Base-by-base conservation (phyloP, 164 flowering plant species). In the Vitis vinifera region DNA sequence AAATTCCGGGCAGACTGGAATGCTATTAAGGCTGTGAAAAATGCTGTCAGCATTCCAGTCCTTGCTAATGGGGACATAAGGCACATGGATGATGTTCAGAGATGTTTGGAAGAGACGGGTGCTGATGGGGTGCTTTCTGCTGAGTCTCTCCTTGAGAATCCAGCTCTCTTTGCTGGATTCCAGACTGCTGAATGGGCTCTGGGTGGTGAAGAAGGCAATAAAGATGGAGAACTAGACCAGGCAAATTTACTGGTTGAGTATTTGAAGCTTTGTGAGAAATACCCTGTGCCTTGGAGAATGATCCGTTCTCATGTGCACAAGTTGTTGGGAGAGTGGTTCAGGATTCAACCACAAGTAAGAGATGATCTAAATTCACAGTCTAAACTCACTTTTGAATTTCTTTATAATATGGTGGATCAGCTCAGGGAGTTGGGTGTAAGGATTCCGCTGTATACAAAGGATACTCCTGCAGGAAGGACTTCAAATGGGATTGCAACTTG, bases 231-330 rank as follows among this genome's bases (percentile, higher is more conserved):
- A 16, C 58, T 93, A 47, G 93, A 96, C 73, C 97, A 90, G 75
- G 86, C 87, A 53, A 89, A 89, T 49, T 75, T 96, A 49, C 16
- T 88, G 14, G 82, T 84, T 12, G 98, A 93, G 65, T 96, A 93
- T 81, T 74, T 96, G 85, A 88, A 87, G 77, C 70, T 96, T 31
- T 93, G 99, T 73, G 97, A 93, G 80, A 81, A 68, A 65, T 84
- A 93, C 79, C 97, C 98, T 8, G 97, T 93, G 59, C 94, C 98
- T 2, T 93, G 98, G 99, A 87, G 99, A 70, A 96, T 96, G 89
- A 85, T 96, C 27, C 93, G 94, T 13, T 66, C 97, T 30, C 99
- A 96, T 67, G 93, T 89, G 71, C 97, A 96, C 79, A 90, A 86
- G 81, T 53, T 96, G 89, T 74, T 96, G 75, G 97, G 97, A 47